Evolutionary conservation across 2,329 filamentous ascomycete genomes (phyloP).

Genomic region (Monilinia vaccinii-corymbosi): DNA sequence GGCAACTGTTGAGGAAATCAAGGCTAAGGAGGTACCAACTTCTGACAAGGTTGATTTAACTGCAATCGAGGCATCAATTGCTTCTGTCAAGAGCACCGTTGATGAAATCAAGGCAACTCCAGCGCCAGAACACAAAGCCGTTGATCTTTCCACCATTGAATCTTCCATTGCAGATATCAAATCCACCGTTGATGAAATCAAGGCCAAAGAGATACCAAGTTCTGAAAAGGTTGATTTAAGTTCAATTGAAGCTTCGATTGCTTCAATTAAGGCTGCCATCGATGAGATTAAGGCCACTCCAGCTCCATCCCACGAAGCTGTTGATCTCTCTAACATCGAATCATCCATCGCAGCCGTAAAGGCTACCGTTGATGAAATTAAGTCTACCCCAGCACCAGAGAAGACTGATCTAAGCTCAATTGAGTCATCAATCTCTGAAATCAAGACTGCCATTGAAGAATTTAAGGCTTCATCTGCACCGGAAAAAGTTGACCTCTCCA

Average conservation of each 20-base stretch:
- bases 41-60: no score
- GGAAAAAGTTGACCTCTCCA: slow-evolving; percentile 15
- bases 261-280: slow-evolving; percentile 8
- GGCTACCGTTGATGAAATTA: slow-evolving; percentile 12
- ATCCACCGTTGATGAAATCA: background rate
- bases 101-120: slow-evolving; percentile 17
- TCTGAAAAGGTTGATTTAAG: background rate
- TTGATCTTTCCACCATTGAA: slow-evolving; percentile 14
- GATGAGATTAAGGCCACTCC: slow-evolving; percentile 7
- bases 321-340: slow-evolving; percentile 13
- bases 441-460: slow-evolving; percentile 14
- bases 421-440: slow-evolving; percentile 14
- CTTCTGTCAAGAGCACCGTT: background rate
- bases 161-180: slow-evolving; percentile 13
- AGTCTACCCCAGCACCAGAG: slow-evolving; percentile 10
- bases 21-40: no score
- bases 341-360: slow-evolving; percentile 14
- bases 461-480: slow-evolving; percentile 10
- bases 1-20: slow-evolving; percentile 9
- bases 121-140: slow-evolving; percentile 6
- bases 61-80: slow-evolving; percentile 10
- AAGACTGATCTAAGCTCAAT: slow-evolving; percentile 14
- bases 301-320: slow-evolving; percentile 9
- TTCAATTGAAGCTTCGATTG: slow-evolving; percentile 12
- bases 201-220: background rate